Base-by-base conservation (phyloP, 495 filamentous ascomycete species). In the Cercophora newfieldiana region DNA sequence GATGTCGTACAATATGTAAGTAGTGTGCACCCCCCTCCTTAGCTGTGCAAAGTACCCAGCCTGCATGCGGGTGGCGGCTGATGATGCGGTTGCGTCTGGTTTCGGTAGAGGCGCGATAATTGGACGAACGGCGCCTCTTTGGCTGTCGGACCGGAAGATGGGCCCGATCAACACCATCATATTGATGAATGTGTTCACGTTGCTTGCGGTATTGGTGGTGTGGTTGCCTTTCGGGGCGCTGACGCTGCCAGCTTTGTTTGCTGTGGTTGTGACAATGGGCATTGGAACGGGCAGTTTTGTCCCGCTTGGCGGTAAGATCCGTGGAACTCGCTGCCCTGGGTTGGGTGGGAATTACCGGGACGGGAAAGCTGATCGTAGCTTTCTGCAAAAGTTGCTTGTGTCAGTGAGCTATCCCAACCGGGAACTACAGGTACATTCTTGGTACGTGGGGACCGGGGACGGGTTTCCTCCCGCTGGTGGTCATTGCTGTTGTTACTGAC, bases 1-100 rank as follows among this genome's bases (percentile, higher is more conserved):
- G 63, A 71, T 72, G 73, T 67, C 73, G 62, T 74, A 75, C 65
- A 77, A 77, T 64, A 60, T 76, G 72, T 72, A 47, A 71, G 70
- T 61, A n/a, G n/a, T n/a, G n/a, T n/a, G n/a, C n/a, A n/a, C n/a
- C n/a, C 5, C 24, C 49, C 31, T 30, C 29, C 24, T 51, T 33
- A 2, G 8, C 19, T 7, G 18, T 19, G 24, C 48, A 54, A 25
- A 25, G 16, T 29, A 1, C 26, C 24, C 4, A 26, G 59, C n/a
- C 22, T 21, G n/a, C n/a, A n/a, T n/a, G n/a, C n/a, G n/a, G n/a
- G n/a, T n/a, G n/a, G n/a, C n/a, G 29, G 16, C 10, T 48, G 59
- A 19, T 31, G 16, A 33, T 3, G 22, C 26, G 29, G 22, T 19
- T 31, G 29, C 16, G 1, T 18, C 16, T 57, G 19, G 18, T 19